Evolutionary conservation across 2,329 filamentous ascomycete genomes (phyloP), one percentile per base, ranked within the genome.

Genomic region (Westerdykella sp.): DNA sequence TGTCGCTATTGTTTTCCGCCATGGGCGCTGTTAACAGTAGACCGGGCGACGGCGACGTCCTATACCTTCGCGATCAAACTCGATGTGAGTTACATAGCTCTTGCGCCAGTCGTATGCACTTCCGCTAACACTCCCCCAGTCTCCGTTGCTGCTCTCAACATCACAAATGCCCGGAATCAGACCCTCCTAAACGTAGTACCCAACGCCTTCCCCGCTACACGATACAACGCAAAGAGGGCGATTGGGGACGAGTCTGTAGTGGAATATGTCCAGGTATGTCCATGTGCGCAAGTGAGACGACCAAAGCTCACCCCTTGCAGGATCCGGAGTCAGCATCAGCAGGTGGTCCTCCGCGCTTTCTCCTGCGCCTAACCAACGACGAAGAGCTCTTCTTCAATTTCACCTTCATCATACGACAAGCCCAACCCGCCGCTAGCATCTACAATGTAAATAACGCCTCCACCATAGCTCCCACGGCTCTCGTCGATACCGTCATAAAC

Each of bases 1-100:
- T 51, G 37, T 46, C 47, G 46, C 45, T 12, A 41, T 46, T 34
- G 14, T 43, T 48, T 36, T 43, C 49, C 30, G 62, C 55, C 52
- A 98, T 98, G 93, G 93, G 93, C 65, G 89, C 85, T 74, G 83
- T 96, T 70, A 84, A 81, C 68, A 96, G 90, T 76, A 85, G 83
- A 70, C 82, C 84, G 60, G 90, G 55, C 43, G 90, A 96, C 62
- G 86, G 82, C 65, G 78, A 81, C 57, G 72, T 80, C 59, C 74
- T 97, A 66, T 94, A 85, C 68, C 75, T 97, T 65, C 85, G 86
- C 73, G 93, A 98, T 67, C 93, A 95, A 75, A 87, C 80, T 67
- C 83, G 89, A 77, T 81, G 93, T 97, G 77, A 65, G 84, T 39
- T 40, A 12, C 44, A 37, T 44, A 39, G 37, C 37, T 13, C 14